phyloP scores from a whole-genome alignment of 805 yeast genomes.

The Yamadazyma philogaea region DNA sequence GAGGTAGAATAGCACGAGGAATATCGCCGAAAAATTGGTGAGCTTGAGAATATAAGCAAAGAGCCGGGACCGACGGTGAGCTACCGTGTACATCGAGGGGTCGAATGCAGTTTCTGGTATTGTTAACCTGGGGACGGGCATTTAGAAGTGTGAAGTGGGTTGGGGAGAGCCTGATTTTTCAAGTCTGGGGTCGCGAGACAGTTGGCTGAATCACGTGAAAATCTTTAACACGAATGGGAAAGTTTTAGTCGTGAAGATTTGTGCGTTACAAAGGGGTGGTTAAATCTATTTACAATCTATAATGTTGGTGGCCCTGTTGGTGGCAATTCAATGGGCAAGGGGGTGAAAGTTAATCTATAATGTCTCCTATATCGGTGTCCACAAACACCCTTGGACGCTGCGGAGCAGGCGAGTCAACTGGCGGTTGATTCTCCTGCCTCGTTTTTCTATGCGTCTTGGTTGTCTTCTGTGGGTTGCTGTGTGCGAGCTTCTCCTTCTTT shows the following conservation, averaged over 20 bases:
- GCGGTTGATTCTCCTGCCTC: too few species aligned
- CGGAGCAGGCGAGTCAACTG: not conserved
- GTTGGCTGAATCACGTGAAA: not conserved
- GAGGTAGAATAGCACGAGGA: conserved; percentile 27
- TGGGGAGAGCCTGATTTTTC: not conserved
- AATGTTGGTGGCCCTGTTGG: too few species aligned
- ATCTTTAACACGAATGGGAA: not conserved
- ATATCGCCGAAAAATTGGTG: conserved; percentile 33
- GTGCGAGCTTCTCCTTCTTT: not conserved
- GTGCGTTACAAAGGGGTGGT: not conserved
- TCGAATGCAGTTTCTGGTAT: conserved; percentile 43
- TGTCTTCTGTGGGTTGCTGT: too few species aligned
- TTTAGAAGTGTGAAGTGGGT: not conserved
- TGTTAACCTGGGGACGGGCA: conserved; percentile 20
- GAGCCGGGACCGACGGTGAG: conserved; percentile 22
- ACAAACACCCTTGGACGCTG: not conserved
- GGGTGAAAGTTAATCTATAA: too few species aligned
- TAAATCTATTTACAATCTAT: conserved; percentile 1
- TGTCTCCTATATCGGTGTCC: conserved; percentile 2
- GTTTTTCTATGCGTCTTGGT: too few species aligned
- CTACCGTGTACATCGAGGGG: conserved; percentile 21
- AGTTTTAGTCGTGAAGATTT: too few species aligned
- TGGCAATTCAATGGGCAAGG: too few species aligned
- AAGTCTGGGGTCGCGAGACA: not conserved
- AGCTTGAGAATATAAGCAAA: conserved; percentile 27